These are phyloP conservation scores for Macaranga tanarius DNA, from an alignment of 441 rosid species.

Conservation along the genomic window DNA sequence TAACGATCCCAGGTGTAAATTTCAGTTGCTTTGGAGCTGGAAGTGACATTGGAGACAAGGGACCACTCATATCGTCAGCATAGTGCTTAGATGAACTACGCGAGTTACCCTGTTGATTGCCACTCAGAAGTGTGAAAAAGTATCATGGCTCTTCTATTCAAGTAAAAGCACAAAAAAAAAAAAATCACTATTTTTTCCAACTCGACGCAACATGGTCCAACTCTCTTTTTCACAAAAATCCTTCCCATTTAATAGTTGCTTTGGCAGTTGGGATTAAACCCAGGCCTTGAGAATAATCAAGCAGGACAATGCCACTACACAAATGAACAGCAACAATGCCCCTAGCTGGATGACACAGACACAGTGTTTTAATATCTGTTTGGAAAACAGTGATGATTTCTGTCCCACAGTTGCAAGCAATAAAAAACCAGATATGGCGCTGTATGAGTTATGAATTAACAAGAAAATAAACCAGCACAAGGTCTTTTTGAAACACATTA, in stretches of 20 bases:
- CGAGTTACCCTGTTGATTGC: constrained; percentile 51
- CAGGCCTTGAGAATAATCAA: not conserved
- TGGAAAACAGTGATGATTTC: not conserved
- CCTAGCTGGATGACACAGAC: not conserved
- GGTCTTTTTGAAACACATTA: not conserved
- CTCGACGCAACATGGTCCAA: too few species aligned
- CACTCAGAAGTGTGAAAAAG: constrained; percentile 22
- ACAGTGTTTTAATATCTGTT: not conserved
- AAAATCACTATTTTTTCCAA: not conserved
- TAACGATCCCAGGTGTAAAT: constrained; percentile 84
- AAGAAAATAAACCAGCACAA: not conserved
- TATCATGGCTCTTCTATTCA: constrained; percentile 1
- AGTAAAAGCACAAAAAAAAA: not conserved
- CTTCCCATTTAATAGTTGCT: not conserved
- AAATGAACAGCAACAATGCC: not conserved
- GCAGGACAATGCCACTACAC: not conserved
- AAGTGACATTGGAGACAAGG: constrained; percentile 66
- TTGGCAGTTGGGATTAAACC: not conserved
- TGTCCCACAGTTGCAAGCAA: not conserved
- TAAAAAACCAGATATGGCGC: not conserved
- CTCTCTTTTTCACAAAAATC: not conserved
- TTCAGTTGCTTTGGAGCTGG: constrained; percentile 93
- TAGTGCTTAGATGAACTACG: constrained; percentile 60
- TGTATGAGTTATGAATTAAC: not conserved
- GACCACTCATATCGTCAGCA: constrained; percentile 54